Percentiles rank a stretch among this genome's conserved stretches.
phyloP scores from a whole-genome alignment of 148 eudicot species.

The Chenopodium quinoa region DNA sequence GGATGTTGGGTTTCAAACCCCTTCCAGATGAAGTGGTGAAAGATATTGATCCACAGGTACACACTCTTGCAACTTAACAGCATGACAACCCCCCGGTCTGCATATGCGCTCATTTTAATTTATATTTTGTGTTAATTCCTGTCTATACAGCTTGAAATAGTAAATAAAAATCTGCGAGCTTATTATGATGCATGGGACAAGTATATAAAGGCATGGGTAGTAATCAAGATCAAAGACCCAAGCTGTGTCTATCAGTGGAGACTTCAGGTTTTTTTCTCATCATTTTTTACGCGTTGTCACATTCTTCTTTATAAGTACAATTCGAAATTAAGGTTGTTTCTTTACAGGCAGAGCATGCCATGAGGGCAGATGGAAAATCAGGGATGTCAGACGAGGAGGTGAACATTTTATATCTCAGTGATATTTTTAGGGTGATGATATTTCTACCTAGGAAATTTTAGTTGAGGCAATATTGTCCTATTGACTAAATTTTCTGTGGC shows the following conservation, averaged over 20 bases:
- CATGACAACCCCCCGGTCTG: background rate
- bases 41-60: slow-evolving; percentile 73
- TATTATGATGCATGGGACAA: slow-evolving; percentile 91
- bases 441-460: background rate
- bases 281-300: background rate
- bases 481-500: background rate
- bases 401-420: background rate
- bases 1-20: slow-evolving; percentile 99
- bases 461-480: background rate
- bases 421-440: background rate
- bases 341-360: slow-evolving; percentile 92
- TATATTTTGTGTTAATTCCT: background rate
- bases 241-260: slow-evolving; percentile 90
- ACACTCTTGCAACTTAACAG: slow-evolving; percentile 4
- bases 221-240: slow-evolving; percentile 90
- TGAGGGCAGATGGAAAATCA: slow-evolving; percentile 84
- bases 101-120: no score
- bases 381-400: slow-evolving; percentile 98
- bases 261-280: slow-evolving; percentile 63
- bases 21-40: slow-evolving; percentile 62
- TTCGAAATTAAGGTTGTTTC: slow-evolving; percentile 8
- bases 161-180: slow-evolving; percentile 68
- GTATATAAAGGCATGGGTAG: slow-evolving; percentile 80
- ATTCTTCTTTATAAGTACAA: background rate
- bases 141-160: slow-evolving; percentile 60